Base-by-base conservation (phyloP, 2,329 filamentous ascomycete genomes). In the Phoma sp. region DNA sequence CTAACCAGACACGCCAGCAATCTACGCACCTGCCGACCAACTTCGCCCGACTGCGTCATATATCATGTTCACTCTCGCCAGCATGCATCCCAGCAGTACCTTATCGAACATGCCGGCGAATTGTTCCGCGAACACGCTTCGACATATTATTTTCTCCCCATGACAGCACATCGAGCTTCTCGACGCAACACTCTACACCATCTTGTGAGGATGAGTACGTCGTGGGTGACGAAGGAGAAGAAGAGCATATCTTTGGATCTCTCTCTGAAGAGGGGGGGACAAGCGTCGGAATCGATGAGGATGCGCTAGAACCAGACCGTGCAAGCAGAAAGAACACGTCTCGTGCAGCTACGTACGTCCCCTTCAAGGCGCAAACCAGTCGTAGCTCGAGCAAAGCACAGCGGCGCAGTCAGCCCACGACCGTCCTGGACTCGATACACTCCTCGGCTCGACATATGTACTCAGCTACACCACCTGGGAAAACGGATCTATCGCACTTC, bases 381-480 rank as follows among this genome's bases (percentile, higher is more conserved):
- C 55, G 60, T 31, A 36, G 19, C 7, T 53, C 37, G 17, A 60
- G 55, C 22, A 71, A 70, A 35, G 59, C 60, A 17, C 50, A 36
- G 33, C 64, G 67, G 15, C 46, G 39, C 31, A 72, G 65, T 51
- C 64, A 57, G 27, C 58, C 69, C 38, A 52, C 41, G n/a, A 46
- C 36, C 27, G 48, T 73, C 6, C 46, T 72, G n/a, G 51, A 61
- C 24, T 55, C 64, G 1, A 66, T 70, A 8, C 54, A 58, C 6
- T 45, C 55, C 12, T 44, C 56, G 3, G 57, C 55, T 33, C 64
- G 60, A 35, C 32, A 55, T 12, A 48, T 72, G 13, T 74, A 73
- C 43, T 41, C 51, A 12, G 49, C 43, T 3, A n/a, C 53, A 7
- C 44, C 32, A 3, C 6, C 27, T 9, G 47, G 55, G 9, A 65